Evolutionary conservation across 305 asterid species (phyloP).

Genomic region (Fraxinus sp.): DNA sequence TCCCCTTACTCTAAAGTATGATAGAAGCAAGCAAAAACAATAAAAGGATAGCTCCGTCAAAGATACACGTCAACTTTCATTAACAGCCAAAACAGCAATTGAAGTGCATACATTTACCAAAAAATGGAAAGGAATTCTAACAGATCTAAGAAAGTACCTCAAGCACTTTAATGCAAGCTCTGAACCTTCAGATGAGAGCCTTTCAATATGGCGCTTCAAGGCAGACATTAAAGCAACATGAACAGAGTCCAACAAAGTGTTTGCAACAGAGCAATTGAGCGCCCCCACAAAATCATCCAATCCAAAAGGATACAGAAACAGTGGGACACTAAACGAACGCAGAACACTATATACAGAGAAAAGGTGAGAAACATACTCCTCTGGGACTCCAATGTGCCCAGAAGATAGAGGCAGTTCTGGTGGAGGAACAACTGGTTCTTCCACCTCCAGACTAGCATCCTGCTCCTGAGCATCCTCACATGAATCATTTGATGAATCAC

Average conservation of each 20-base stretch:
- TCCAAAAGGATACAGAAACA: conserved; percentile 82
- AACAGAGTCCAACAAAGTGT: conserved; percentile 81
- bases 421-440: conserved; percentile 54
- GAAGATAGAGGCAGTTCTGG: conserved; percentile 92
- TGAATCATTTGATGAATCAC: conserved; percentile 55
- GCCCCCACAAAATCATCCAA: conserved; percentile 98
- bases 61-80: not conserved
- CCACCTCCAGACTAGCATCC: conserved; percentile 38
- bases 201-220: conserved; percentile 70
- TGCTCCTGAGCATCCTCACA: conserved; percentile 49
- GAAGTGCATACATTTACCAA: not conserved
- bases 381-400: conserved; percentile 76
- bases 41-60: not conserved
- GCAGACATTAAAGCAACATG: conserved; percentile 78
- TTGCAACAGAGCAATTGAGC: conserved; percentile 66
- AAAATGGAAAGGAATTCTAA: not conserved
- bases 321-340: conserved; percentile 73
- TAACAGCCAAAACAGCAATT: not conserved
- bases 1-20: conserved; percentile 14
- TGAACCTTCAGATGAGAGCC: conserved; percentile 63
- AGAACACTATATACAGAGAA: conserved; percentile 76
- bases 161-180: conserved; percentile 69
- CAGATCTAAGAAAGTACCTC: conserved; percentile 51
- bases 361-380: conserved; percentile 70
- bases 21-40: conserved; percentile 11